Base-by-base conservation (phyloP, 1,139 yeast genomes). In the Hansenula anomala region DNA sequence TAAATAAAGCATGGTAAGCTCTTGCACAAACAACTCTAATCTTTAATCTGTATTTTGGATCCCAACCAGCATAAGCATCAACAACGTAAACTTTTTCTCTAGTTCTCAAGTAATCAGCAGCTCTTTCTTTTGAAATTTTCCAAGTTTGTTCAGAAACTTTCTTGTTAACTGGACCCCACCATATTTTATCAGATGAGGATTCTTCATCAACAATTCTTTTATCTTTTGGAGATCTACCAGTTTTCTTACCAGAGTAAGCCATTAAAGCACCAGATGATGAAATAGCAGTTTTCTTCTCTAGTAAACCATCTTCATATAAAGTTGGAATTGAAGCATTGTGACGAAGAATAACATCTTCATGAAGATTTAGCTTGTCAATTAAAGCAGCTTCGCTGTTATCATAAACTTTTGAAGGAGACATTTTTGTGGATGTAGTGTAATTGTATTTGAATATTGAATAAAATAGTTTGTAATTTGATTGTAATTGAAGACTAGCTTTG, bases 121-220 rank as follows among this genome's bases (percentile, higher is more conserved):
- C 97, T 70, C 98, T 86, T 54, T 94, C 94, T 65, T 96, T 84
- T 64, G 94, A 87, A 57, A 92, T 90, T 59, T 81, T 79, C 97
- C 97, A 92, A 33, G 97, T 89, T 62, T 83, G 80, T 67, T 88
- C 96, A 48, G 88, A 84, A 57, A 92, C 92, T 69, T 90, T 87
- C 69, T 86, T 88, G 73, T 92, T 92, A 56, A 92, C 98, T 10
- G 97, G 97, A 24, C 98, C 98, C 98, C 98, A 92, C 97, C 98
- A 92, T 55, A 92, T 80, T 61, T 90, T 72, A 47, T 86, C 78
- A 42, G 76, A 66, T 30, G 97, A 89, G 39, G 94, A 73, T 54
- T 78, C 84, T 71, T 92, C 97, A 55, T 90, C 97, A 50, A 92
- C 97, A 66, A 92, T 87, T 71, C 98, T 88, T 68, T 92, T 92